Evolutionary conservation across 805 yeast species (phyloP).

Genomic region (Kodamaea kaohsiungensis): DNA sequence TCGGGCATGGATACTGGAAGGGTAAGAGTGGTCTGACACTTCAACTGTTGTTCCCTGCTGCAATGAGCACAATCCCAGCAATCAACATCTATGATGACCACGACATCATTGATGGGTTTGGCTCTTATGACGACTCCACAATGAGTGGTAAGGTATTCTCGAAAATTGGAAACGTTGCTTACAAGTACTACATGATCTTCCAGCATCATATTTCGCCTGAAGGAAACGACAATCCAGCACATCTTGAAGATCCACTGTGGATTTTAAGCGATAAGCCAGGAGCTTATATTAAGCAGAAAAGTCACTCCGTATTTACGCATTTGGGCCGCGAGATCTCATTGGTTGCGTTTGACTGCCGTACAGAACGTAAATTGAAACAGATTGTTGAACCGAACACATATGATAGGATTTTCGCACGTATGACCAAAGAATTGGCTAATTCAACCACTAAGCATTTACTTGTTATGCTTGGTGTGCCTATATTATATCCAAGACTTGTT

Average conservation of each 20-base stretch:
- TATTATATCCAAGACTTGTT: constrained; percentile 90
- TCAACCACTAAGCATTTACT: constrained; percentile 71
- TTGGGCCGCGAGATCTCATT: constrained; percentile 74
- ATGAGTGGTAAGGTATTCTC: constrained; percentile 70
- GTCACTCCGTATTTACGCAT: constrained; percentile 70
- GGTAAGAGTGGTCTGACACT: constrained; percentile 67
- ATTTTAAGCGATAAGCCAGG: constrained; percentile 59
- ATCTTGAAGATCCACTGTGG: constrained; percentile 52
- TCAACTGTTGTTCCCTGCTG: constrained; percentile 68
- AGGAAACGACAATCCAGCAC: constrained; percentile 26
- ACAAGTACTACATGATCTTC: constrained; percentile 83
- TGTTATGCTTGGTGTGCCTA: constrained; percentile 90
- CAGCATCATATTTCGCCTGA: constrained; percentile 75
- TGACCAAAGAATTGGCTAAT: constrained; percentile 54
- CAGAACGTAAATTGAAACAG: constrained; percentile 72
- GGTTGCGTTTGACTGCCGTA: constrained; percentile 87
- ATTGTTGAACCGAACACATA: constrained; percentile 61
- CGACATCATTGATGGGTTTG: constrained; percentile 95
- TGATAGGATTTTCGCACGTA: constrained; percentile 56
- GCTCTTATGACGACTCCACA: constrained; percentile 76
- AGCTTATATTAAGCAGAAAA: constrained; percentile 64
- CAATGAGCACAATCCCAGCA: constrained; percentile 81
- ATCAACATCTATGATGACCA: constrained; percentile 92
- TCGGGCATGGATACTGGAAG: constrained; percentile 84
- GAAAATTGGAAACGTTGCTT: constrained; percentile 77